Percentiles rank a stretch among this genome's conserved stretches.
Conservation (phyloP, 768 basidiomycete genomes). For the Collybia sordida region DNA sequence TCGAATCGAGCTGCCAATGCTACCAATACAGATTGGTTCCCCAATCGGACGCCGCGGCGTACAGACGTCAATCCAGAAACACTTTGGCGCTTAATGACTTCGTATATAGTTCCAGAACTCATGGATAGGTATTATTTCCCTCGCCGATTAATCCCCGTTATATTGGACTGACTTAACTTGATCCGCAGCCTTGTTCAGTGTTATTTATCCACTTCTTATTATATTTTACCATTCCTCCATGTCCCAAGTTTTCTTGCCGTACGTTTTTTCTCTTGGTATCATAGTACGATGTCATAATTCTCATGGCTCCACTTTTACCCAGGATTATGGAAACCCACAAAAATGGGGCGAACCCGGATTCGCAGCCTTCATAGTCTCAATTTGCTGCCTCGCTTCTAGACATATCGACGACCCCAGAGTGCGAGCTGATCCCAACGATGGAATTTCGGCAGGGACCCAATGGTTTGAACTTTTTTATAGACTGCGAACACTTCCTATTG, state of each 20-base stretch:
- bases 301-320: conserved; percentile 9
- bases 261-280: conserved; percentile 21
- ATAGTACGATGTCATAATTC: conserved; percentile 11
- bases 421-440: conserved; percentile 76
- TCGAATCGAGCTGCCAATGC: conserved; percentile 28
- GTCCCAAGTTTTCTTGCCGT: conserved; percentile 86
- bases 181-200: conserved; percentile 68
- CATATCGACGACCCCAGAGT: conserved; percentile 93
- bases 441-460: conserved; percentile 85
- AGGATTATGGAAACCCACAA: conserved; percentile 92
- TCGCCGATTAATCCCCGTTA: conserved; percentile 14
- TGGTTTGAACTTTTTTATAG: conserved; percentile 91
- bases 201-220: conserved; percentile 90
- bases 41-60: conserved; percentile 70
- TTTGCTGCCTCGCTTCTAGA: conserved; percentile 88
- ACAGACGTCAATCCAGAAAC: conserved; percentile 85
- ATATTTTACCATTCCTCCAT: conserved; percentile 89
- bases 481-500: conserved; percentile 83
- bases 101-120: conserved; percentile 82
- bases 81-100: conserved; percentile 85
- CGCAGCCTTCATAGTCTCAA: conserved; percentile 88
- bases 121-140: conserved; percentile 77
- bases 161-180: conserved; percentile 9
- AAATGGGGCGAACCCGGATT: conserved; percentile 98
- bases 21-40: conserved; percentile 71